Percentiles rank a stretch among this genome's conserved stretches.
These are phyloP conservation scores for Psilocybe cubensis DNA, from an alignment of 768 basidiomycete species.

Conservation along the genomic window DNA sequence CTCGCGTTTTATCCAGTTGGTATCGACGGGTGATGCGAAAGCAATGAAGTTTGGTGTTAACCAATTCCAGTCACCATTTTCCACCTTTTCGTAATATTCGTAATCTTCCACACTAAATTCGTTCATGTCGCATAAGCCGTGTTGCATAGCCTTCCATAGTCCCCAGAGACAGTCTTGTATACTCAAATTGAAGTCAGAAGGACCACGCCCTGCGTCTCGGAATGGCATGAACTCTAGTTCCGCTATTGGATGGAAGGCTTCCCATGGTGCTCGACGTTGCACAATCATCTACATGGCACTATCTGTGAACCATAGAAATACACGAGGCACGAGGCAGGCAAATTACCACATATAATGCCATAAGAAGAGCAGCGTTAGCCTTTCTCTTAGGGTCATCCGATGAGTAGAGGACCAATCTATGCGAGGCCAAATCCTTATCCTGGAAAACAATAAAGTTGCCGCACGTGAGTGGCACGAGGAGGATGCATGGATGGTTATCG, in stretches of 20 bases:
- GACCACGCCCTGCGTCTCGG: constrained; percentile 91
- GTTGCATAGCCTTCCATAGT: constrained; percentile 89
- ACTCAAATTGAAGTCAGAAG: constrained; percentile 89
- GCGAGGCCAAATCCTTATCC: constrained; percentile 75
- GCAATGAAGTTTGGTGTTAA: constrained; percentile 91
- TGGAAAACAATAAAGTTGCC: constrained; percentile 32
- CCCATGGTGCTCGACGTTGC: constrained; percentile 86
- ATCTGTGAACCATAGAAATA: not conserved
- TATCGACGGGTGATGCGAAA: constrained; percentile 90
- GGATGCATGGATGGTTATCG: constrained; percentile 23
- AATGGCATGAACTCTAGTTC: constrained; percentile 94
- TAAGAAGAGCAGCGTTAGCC: constrained; percentile 92
- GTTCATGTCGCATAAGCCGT: constrained; percentile 91
- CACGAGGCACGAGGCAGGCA: constrained; percentile 4
- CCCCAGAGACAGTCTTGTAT: constrained; percentile 94
- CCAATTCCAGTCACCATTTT: constrained; percentile 97
- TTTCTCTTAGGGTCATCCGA: constrained; percentile 85
- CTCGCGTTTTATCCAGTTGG: constrained; percentile 76
- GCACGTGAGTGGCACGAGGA: constrained; percentile 44
- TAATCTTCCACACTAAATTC: constrained; percentile 94
- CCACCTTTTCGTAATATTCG: constrained; percentile 93
- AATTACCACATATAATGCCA: constrained; percentile 90
- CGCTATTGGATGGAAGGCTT: constrained; percentile 93
- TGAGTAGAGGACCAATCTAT: constrained; percentile 86
- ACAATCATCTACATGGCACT: constrained; percentile 80